Conservation (phyloP, 805 yeast genomes). For the Pichia deserticola region DNA sequence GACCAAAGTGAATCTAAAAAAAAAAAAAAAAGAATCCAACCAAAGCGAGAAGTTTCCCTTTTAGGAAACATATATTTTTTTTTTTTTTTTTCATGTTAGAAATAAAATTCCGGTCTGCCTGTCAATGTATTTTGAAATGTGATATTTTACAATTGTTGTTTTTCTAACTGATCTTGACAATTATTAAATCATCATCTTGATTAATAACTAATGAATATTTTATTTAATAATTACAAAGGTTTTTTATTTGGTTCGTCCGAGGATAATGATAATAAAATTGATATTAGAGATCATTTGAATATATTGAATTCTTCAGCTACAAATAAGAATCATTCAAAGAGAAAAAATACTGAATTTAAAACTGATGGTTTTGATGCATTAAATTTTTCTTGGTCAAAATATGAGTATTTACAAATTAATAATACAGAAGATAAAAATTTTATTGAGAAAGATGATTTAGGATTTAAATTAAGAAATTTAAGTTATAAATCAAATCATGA, state of each 20-base stretch:
- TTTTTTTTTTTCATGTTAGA: not conserved
- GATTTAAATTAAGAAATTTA: not conserved
- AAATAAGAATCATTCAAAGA: not conserved
- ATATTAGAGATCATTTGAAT: not conserved
- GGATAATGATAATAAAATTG: not conserved
- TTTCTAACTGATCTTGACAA: too few species aligned
- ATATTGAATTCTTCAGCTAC: too few species aligned
- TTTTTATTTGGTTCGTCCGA: not conserved
- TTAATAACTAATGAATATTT: not conserved
- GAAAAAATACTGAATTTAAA: not conserved
- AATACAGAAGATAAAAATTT: not conserved
- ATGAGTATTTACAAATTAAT: not conserved
- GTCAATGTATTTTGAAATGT: too few species aligned
- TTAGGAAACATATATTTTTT: not conserved
- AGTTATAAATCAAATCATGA: not conserved
- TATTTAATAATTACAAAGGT: conserved; percentile 5
- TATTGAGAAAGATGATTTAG: not conserved
- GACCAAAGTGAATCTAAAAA: too few species aligned
- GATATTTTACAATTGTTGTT: too few species aligned
- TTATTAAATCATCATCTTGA: not conserved
- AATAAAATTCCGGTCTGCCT: not conserved
- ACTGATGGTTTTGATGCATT: conserved; percentile 11
- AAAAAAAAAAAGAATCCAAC: too few species aligned
- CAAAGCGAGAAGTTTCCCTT: not conserved
- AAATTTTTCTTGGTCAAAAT: conserved; percentile 2